Base-by-base conservation (phyloP, 1,139 yeast species). In the Pneumocystis carinii region DNA sequence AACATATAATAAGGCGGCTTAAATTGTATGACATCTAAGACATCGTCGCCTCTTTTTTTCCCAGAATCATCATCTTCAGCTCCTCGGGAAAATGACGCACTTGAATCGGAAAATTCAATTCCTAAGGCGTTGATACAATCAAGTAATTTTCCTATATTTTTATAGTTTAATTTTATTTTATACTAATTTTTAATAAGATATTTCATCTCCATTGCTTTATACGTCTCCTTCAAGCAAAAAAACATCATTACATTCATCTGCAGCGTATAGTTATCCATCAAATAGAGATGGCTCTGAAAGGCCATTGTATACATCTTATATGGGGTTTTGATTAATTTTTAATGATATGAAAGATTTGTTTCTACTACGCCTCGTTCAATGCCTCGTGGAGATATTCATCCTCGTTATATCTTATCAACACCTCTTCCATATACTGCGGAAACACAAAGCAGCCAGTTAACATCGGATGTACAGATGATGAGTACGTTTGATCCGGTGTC, bases 321-420 rank as follows among this genome's bases (percentile, higher is more conserved):
- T 32, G 2, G 32, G 10, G 12, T 48, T 19, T 48, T 24, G 10
- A n/a, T 8, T 8, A 10, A 14, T 48, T 48, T 12, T 24, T 48
- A 24, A 12, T 48, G n/a, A 24, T 19, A 1, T 24, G 2, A 12
- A 48, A 24, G 55, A 24, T 48, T 14, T 0, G n/a, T 12, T 48
- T 48, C 32, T 12, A 60, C 60, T 29, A 65, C 66, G 14, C 66
- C 66, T 14, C 62, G 66, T 15, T 24, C 63, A 10, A 35, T 42
- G 7, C 72, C 78, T 64, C 76, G 87, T 71, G 85, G 85, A 65
- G 86, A 83, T 69, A 75, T 83, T 38, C 82, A 81, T 69, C 79
- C 84, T 1, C 77, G 84, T 0, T 85, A 82, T 65, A 69, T 77
- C n/a, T 73, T 79, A 8, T 77, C 83, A 0, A 81, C 84, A 5